Percentiles rank a stretch among this genome's conserved stretches.
Evolutionary conservation across 345 rosid species (phyloP).

Genomic region (Eucalyptus leucophloia): DNA sequence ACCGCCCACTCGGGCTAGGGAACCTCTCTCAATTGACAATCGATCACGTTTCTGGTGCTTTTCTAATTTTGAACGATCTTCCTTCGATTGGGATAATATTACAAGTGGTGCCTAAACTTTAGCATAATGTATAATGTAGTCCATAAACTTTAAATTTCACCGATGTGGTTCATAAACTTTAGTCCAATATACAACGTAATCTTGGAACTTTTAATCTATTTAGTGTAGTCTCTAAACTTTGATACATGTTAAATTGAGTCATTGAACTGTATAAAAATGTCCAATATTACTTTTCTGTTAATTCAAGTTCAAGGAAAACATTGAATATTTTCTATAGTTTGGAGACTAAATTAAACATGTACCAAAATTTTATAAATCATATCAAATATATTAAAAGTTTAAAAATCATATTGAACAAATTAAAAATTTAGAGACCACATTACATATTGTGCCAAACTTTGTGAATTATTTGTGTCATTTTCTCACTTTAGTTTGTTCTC

Average conservation of each 20-base stretch:
- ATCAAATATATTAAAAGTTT: too few relatives aligned
- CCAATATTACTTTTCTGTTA: accelerated
- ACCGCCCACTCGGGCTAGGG: not conserved
- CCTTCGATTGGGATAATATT: not conserved
- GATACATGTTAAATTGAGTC: too few relatives aligned
- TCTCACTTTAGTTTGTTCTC: not conserved
- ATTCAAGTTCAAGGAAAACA: too few relatives aligned
- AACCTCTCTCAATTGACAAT: not conserved
- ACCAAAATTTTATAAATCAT: not conserved
- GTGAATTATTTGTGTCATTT: not conserved
- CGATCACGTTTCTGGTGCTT: not conserved
- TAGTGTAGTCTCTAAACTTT: not conserved
- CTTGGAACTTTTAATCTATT: too few relatives aligned
- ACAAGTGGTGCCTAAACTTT: too few relatives aligned
- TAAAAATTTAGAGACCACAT: too few relatives aligned
- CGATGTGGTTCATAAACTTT: too few relatives aligned
- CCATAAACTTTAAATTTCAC: not conserved
- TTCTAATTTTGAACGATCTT: not conserved
- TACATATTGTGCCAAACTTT: too few relatives aligned
- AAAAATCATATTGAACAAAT: accelerated
- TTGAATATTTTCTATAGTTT: too few relatives aligned
- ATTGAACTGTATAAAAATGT: too few relatives aligned
- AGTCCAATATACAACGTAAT: too few relatives aligned
- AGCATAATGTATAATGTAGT: not conserved
- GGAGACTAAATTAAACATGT: not conserved